These are phyloP conservation scores for Angomonas desouzai DNA, from an alignment of 208 protist genomes.

Conservation along the genomic window DNA sequence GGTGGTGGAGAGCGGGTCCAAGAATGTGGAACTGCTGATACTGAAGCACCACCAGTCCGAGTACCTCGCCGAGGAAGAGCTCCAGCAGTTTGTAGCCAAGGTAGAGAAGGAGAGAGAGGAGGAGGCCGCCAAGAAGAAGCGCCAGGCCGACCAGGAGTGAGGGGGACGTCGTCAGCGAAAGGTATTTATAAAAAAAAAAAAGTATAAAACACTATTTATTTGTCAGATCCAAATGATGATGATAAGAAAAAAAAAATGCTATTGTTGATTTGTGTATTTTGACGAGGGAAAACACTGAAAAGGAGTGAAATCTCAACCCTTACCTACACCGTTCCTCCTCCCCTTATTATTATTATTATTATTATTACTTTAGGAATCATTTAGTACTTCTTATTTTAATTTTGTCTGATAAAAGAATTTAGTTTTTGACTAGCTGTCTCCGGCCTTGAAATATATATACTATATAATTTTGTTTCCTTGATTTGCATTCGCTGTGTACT, in stretches of 20 bases:
- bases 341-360: conserved; percentile 17
- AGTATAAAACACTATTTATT: conserved; percentile 15
- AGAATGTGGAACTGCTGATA: conserved; percentile 88
- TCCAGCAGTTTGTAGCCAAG: conserved; percentile 69
- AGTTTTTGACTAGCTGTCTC: neutral
- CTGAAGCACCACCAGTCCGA: conserved; percentile 54
- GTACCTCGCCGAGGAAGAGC: conserved; percentile 79
- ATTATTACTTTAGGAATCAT: conserved; percentile 16
- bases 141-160: conserved; percentile 77
- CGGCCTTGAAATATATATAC: too few species aligned
- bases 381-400: too few species aligned
- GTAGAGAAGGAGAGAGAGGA: conserved; percentile 88
- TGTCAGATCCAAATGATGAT: conserved; percentile 15
- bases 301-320: too few species aligned
- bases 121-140: conserved; percentile 74
- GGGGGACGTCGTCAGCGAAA: conserved; percentile 5
- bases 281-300: too few species aligned
- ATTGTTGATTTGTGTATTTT: conserved; percentile 11
- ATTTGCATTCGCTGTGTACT: too few species aligned
- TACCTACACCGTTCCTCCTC: too few species aligned
- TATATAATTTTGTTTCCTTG: too few species aligned
- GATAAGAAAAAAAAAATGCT: conserved; percentile 19
- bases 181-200: conserved; percentile 9
- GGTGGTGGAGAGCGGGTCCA: conserved; percentile 92
- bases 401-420: conserved; percentile 1